Conservation (phyloP, 1,284 basidiomycete species). For the Melanopsichium pennsylvanicum region DNA sequence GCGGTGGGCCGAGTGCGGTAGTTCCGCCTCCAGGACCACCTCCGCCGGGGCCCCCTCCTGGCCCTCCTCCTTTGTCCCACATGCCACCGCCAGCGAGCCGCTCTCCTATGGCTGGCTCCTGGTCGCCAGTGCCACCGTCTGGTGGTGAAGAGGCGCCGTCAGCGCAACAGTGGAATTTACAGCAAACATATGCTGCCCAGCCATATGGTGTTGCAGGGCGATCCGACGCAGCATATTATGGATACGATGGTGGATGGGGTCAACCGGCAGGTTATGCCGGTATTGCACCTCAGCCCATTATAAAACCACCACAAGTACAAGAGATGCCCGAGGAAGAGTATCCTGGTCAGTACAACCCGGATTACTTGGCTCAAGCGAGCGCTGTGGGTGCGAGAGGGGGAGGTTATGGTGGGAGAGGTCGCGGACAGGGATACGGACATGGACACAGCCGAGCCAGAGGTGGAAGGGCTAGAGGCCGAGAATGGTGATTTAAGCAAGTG, state of each 20-base stretch:
- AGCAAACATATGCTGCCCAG: conserved; percentile 3
- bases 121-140: conserved; percentile 12
- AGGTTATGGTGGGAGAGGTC: conserved; percentile 7
- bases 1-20: conserved; percentile 8
- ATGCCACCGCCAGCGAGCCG: background rate
- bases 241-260: conserved; percentile 6
- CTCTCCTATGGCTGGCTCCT: conserved; percentile 12
- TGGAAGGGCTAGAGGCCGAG: conserved; percentile 13
- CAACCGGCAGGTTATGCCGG: too few species aligned
- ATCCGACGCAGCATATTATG: background rate
- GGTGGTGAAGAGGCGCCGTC: background rate
- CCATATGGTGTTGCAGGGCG: conserved; percentile 2
- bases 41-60: conserved; percentile 30
- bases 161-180: conserved; percentile 9
- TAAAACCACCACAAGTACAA: conserved; percentile 5
- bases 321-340: conserved; percentile 45
- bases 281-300: too few species aligned
- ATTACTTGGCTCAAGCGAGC: conserved; percentile 25
- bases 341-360: conserved; percentile 44
- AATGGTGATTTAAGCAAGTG: conserved; percentile 8
- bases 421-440: conserved; percentile 2
- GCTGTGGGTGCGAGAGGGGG: conserved; percentile 6
- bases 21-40: conserved; percentile 8
- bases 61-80: conserved; percentile 19
- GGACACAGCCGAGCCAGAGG: conserved; percentile 13